Base-by-base conservation (phyloP, 176 grass and related monocot species). In the Carex kokanica region DNA sequence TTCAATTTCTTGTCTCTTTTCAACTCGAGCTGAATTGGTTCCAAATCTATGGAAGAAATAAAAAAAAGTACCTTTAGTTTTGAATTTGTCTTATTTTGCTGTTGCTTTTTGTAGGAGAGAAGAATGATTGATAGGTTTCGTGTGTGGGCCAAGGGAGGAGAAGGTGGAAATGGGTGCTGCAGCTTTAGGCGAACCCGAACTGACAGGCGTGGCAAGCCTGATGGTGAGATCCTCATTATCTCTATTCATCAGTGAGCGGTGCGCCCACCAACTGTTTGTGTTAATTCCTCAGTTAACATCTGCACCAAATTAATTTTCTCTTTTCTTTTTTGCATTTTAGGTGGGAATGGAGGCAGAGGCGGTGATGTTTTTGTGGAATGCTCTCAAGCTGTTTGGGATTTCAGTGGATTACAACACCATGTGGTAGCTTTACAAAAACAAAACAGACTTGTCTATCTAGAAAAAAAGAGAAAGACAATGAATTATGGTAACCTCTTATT, bases 341-440 rank as follows among this genome's bases (percentile, higher is more conserved):
- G 91, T 88, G 94, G 91, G 7, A 93, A 92, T 90, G 94, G 94
- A 40, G 90, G 94, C 55, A 94, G 57, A 80, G 94, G 94, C 34
- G 94, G 94, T 60, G 88, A 92, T 94, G 90, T 94, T 81, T 88
- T 97, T 78, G 90, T 97, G 62, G 94, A 97, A 81, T 94, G 94
- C 83, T 94, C 90, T 43, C 75, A 61, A 4, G 84, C 88, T 86
- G 78, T 94, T 84, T 97, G 90, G 90, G 94, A 94, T 89, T 97
- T 92, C 58, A 92, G 90, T 45, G 81, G 81, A 36, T 88, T 95
- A 80, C 93, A 92, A 74, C 90, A 95, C 64, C 93, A 95, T 57
- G 84, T 88, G 90, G 93, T 94, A 88, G 14, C 23, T 34, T 65
- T 84, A n/a, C 41, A 74, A 11, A 49, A 49, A 49, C 29, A 54